Conservation (phyloP, 116 monocot species). For the Cymodocea nodosa region DNA sequence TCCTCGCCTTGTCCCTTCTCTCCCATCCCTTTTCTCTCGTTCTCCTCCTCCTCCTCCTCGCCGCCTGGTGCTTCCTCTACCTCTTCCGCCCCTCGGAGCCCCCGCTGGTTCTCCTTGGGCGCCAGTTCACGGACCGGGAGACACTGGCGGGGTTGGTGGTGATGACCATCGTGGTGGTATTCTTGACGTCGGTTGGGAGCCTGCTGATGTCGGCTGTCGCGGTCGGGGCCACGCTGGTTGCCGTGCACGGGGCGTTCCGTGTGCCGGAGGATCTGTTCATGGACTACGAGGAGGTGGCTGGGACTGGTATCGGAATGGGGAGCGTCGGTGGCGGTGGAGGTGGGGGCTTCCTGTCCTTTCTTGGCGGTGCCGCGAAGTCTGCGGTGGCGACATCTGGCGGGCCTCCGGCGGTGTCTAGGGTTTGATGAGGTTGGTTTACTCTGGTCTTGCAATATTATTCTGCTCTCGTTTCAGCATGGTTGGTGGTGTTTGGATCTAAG, state of each 20-base stretch:
- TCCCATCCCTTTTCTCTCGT: slow-evolving; percentile 67
- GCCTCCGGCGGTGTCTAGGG: slow-evolving; percentile 1
- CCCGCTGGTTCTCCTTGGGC: slow-evolving; percentile 61
- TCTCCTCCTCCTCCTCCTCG: slow-evolving; percentile 57
- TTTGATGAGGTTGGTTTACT: slow-evolving; percentile 8
- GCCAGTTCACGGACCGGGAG: slow-evolving; percentile 62
- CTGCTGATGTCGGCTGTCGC: slow-evolving; percentile 58
- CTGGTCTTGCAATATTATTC: background rate
- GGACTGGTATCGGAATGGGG: slow-evolving; percentile 1
- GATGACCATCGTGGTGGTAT: slow-evolving; percentile 44
- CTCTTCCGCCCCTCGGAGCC: slow-evolving; percentile 51
- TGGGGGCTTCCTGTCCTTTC: slow-evolving; percentile 26
- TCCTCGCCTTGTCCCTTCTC: slow-evolving; percentile 65
- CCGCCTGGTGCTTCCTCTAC: slow-evolving; percentile 45
- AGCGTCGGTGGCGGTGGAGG: background rate
- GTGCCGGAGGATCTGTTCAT: slow-evolving; percentile 50
- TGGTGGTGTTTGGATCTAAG: background rate
- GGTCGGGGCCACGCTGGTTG: slow-evolving; percentile 48
- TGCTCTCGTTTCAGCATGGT: background rate
- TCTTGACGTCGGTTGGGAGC: slow-evolving; percentile 73
- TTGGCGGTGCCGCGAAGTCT: slow-evolving; percentile 11
- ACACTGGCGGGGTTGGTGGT: slow-evolving; percentile 51
- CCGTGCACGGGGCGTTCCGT: slow-evolving; percentile 59
- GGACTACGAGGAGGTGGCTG: slow-evolving; percentile 9
- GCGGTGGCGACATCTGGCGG: slow-evolving; percentile 10